These are phyloP conservation scores for Croton laevigatus DNA, from an alignment of 441 rosid genomes.

Conservation along the genomic window DNA sequence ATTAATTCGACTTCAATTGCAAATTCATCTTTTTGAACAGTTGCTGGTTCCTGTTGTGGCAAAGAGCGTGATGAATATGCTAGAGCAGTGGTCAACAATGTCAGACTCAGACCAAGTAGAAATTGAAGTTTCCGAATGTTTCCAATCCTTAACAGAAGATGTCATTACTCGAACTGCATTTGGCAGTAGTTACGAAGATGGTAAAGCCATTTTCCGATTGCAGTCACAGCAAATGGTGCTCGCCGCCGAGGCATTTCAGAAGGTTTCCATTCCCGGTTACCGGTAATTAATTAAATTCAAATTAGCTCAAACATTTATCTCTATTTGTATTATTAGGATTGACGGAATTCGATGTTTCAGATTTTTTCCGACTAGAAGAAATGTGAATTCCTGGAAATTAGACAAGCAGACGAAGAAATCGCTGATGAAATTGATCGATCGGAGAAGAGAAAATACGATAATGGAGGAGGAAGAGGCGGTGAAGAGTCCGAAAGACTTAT, in stretches of 20 bases:
- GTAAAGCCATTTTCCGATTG: slow-evolving; percentile 65
- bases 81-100: slow-evolving; percentile 61
- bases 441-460: slow-evolving; percentile 28
- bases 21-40: slow-evolving; percentile 22
- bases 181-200: slow-evolving; percentile 83
- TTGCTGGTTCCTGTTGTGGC: slow-evolving; percentile 77
- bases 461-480: neutral
- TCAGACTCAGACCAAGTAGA: slow-evolving; percentile 51
- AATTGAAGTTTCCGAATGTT: slow-evolving; percentile 82
- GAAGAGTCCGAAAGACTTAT: slow-evolving; percentile 55
- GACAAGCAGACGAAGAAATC: slow-evolving; percentile 69
- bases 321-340: too few relatives aligned
- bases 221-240: slow-evolving; percentile 81
- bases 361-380: slow-evolving; percentile 70
- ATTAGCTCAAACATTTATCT: too few relatives aligned
- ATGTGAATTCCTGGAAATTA: slow-evolving; percentile 73
- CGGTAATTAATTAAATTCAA: slow-evolving; percentile 34
- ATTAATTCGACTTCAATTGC: too few relatives aligned
- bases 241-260: slow-evolving; percentile 76
- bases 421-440: slow-evolving; percentile 51
- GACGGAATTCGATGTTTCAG: slow-evolving; percentile 10
- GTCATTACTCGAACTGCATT: slow-evolving; percentile 76
- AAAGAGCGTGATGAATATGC: slow-evolving; percentile 64
- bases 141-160: slow-evolving; percentile 76
- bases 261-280: slow-evolving; percentile 84